Evolutionary conservation across 1,284 basidiomycete genomes (phyloP), one percentile per base, ranked within the genome.

Genomic region (Tausonia pullulans): DNA sequence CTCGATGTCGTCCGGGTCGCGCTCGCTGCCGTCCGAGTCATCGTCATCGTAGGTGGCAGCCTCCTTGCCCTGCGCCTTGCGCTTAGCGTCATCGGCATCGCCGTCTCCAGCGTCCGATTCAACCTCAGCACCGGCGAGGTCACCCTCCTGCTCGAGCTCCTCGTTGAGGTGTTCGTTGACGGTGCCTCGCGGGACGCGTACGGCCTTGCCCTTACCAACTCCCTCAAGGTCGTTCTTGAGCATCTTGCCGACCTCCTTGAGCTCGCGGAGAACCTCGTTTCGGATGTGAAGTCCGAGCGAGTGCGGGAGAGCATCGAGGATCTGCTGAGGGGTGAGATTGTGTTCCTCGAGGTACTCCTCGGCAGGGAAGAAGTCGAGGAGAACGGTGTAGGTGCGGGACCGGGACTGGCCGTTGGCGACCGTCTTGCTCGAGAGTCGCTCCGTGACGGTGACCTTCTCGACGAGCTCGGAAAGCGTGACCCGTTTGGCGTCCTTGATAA

Each of bases 401-500:
- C 94, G 85, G 4, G 76, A 70, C 67, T 76, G 75, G 69, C 75
- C 78, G 60, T 77, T 77, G 43, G 75, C 74, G 61, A 83, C 80
- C 55, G 83, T 83, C 70, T 87, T 85, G 60, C 82, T 80, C 44
- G 82, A 82, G 46, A 97, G 80, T 51, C 82, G 81, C 75, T 99
- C 95, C 46, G 79, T 87, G 44, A 98, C 94, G 0, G 80, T 80
- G 50, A 96, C 88, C 66, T 82, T 82, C 69, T 98, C 90, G 57
- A 97, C 82, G 48, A 98, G 80, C 75, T 98, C 91, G 6, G 94
- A 89, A 43, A 98, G 83, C 10, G 88, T 85, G 46, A 98, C 81
- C 39, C 86, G 86, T 68, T 86, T 90, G 44, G 91, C 90, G 69
- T 86, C 83, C 78, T 97, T 97, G 81, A 93, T 92, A 79, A 98